A percentile compares a stretch with the other conserved stretches of the same genome.
phyloP scores from a whole-genome alignment of 306 rosid genomes.

The Coriaria nepalensis region DNA sequence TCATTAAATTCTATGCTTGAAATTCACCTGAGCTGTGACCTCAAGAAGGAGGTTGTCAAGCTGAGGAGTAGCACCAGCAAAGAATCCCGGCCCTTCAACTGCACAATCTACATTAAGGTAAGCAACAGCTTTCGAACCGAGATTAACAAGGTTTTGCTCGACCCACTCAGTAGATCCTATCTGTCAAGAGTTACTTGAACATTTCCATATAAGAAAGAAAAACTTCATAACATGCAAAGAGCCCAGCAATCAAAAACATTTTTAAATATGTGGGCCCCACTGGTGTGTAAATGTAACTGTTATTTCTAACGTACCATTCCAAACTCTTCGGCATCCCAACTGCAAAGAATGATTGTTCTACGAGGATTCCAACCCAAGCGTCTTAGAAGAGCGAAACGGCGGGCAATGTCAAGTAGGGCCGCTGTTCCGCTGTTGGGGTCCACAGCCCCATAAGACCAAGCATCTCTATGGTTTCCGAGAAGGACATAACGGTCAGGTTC shows the following conservation, averaged over 20 bases:
- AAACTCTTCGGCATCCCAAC: constrained; percentile 40
- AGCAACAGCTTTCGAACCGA: constrained; percentile 68
- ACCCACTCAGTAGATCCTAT: constrained; percentile 99
- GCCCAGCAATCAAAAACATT: not conserved
- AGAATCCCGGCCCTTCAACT: constrained; percentile 82
- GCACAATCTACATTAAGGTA: constrained; percentile 97
- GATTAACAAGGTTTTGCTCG: constrained; percentile 74
- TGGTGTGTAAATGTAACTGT: not conserved
- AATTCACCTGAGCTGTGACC: constrained; percentile 55
- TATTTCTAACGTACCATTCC: constrained; percentile 23
- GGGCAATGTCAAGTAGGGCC: constrained; percentile 79
- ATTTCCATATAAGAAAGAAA: not conserved
- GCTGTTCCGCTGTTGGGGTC: constrained; percentile 98
- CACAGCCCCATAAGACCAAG: constrained; percentile 95
- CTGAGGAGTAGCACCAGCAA: constrained; percentile 85
- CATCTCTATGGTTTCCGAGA: constrained; percentile 95
- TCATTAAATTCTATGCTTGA: not conserved
- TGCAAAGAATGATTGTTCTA: constrained; percentile 42
- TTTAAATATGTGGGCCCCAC: not conserved
- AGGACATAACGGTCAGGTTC: constrained; percentile 88
- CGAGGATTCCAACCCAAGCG: constrained; percentile 63
- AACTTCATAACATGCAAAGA: not conserved
- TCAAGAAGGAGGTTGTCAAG: constrained; percentile 67
- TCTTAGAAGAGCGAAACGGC: constrained; percentile 51
- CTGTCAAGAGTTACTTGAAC: constrained; percentile 14